These are phyloP conservation scores for Haberlea rhodopensis DNA, from an alignment of 257 asterid species.

Conservation along the genomic window DNA sequence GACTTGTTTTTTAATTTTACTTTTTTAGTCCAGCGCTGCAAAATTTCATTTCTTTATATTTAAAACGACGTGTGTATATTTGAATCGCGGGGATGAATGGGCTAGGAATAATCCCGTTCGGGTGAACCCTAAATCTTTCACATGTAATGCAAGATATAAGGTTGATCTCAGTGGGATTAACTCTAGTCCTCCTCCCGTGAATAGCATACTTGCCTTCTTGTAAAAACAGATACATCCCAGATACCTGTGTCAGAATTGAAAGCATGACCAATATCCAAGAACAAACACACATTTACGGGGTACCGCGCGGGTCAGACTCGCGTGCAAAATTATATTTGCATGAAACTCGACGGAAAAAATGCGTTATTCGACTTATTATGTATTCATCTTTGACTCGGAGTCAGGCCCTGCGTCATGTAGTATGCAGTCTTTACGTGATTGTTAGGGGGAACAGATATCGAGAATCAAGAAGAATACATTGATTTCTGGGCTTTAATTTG, in stretches of 20 bases:
- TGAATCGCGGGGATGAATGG: too few species aligned
- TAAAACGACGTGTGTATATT: too few species aligned
- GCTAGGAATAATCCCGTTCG: too few species aligned
- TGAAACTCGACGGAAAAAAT: neutral
- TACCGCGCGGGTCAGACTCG: conserved; percentile 19
- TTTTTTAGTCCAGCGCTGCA: too few species aligned
- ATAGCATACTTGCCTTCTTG: too few species aligned
- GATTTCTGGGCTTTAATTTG: conserved; percentile 35
- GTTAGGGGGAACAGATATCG: conserved; percentile 49
- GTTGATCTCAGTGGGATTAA: too few species aligned
- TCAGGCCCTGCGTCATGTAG: conserved; percentile 7
- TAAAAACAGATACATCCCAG: neutral
- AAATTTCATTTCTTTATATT: too few species aligned
- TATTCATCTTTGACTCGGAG: conserved; percentile 32
- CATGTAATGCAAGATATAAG: too few species aligned
- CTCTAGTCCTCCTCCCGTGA: too few species aligned
- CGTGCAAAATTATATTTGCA: conserved; percentile 23
- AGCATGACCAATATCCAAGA: neutral
- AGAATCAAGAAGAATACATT: conserved; percentile 41
- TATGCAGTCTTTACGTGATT: conserved; percentile 33
- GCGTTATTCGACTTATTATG: conserved; percentile 14
- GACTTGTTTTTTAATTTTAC: too few species aligned
- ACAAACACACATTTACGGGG: neutral
- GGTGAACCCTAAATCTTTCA: too few species aligned
- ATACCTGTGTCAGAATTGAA: neutral